Evolutionary conservation across 1,284 basidiomycete species (phyloP).

Genomic region (Heterobasidion parviporum): DNA sequence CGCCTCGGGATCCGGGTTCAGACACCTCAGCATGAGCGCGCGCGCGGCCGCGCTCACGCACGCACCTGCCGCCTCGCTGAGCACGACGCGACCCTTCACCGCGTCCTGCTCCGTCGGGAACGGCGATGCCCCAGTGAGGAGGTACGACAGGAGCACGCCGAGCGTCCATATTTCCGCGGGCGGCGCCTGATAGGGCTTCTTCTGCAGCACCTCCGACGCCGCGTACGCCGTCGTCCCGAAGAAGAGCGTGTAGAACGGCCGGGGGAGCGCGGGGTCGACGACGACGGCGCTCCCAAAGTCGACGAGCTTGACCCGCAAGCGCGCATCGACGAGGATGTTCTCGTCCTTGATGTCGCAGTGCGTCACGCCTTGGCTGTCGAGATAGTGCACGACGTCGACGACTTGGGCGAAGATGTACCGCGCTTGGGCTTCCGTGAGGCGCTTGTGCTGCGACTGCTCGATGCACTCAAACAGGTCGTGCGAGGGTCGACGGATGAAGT

Average conservation of each 20-base stretch:
- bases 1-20: slow-evolving; percentile 62
- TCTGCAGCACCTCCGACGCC: slow-evolving; percentile 73
- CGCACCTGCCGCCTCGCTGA: slow-evolving; percentile 26
- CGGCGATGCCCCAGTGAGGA: slow-evolving; percentile 80
- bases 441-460: slow-evolving; percentile 74
- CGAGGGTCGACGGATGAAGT: slow-evolving; percentile 67
- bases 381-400: slow-evolving; percentile 76
- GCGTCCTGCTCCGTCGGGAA: slow-evolving; percentile 74
- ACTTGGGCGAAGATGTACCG: slow-evolving; percentile 83
- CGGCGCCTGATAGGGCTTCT: slow-evolving; percentile 66
- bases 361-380: slow-evolving; percentile 70
- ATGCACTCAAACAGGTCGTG: slow-evolving; percentile 93
- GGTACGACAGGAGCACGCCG: slow-evolving; percentile 82
- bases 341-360: slow-evolving; percentile 96
- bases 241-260: slow-evolving; percentile 68
- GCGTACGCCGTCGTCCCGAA: slow-evolving; percentile 79
- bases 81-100: slow-evolving; percentile 31
- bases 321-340: slow-evolving; percentile 78
- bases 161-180: slow-evolving; percentile 89
- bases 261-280: slow-evolving; percentile 56
- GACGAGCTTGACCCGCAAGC: slow-evolving; percentile 83
- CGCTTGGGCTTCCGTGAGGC: slow-evolving; percentile 73
- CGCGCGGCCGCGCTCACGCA: slow-evolving; percentile 29
- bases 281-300: slow-evolving; percentile 89
- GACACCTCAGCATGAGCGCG: slow-evolving; percentile 65